Percentiles rank a stretch among this genome's conserved stretches.
Conservation (phyloP, 2,329 filamentous ascomycete genomes). For the Phyllosticta citrichinensis region DNA sequence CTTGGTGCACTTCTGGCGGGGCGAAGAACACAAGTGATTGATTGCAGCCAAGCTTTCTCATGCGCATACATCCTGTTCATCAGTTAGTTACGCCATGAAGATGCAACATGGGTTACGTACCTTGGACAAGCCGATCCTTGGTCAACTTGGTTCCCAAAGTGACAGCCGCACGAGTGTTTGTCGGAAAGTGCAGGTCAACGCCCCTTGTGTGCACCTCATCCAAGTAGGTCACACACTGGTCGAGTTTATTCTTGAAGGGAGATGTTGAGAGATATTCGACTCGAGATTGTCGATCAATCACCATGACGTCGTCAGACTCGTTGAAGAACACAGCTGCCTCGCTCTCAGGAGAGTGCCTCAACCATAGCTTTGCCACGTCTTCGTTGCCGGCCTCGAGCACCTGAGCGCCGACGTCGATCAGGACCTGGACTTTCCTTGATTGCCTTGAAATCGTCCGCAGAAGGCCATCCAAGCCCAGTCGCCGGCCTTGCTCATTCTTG, state of each 20-base stretch:
- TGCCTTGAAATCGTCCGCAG: conserved; percentile 33
- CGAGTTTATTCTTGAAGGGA: conserved; percentile 46
- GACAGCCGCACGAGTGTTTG: too few relatives aligned
- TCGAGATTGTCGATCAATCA: too few relatives aligned
- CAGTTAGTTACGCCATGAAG: too few relatives aligned
- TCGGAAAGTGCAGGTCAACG: too few relatives aligned
- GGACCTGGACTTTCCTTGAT: conserved; percentile 31
- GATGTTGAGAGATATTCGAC: conserved; percentile 48
- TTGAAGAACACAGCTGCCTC: conserved; percentile 45
- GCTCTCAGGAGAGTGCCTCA: conserved; percentile 29
- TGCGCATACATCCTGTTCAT: neutral
- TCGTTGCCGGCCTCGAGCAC: conserved; percentile 48
- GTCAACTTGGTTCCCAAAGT: too few relatives aligned
- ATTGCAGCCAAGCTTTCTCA: neutral
- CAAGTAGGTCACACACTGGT: conserved; percentile 55
- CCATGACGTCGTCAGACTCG: conserved; percentile 43
- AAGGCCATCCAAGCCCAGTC: conserved; percentile 19
- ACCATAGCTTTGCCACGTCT: conserved; percentile 41
- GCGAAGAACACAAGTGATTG: conserved; percentile 41
- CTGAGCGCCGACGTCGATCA: conserved; percentile 63
- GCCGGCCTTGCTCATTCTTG: conserved; percentile 19
- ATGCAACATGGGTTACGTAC: too few relatives aligned
- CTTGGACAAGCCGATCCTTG: conserved; percentile 61
- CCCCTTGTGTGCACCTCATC: conserved; percentile 64
- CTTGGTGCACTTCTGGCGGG: conserved; percentile 33